Evolutionary conservation across 768 basidiomycete genomes (phyloP), one percentile per base, ranked within the genome.

Genomic region (Dioszegia hungarica): DNA sequence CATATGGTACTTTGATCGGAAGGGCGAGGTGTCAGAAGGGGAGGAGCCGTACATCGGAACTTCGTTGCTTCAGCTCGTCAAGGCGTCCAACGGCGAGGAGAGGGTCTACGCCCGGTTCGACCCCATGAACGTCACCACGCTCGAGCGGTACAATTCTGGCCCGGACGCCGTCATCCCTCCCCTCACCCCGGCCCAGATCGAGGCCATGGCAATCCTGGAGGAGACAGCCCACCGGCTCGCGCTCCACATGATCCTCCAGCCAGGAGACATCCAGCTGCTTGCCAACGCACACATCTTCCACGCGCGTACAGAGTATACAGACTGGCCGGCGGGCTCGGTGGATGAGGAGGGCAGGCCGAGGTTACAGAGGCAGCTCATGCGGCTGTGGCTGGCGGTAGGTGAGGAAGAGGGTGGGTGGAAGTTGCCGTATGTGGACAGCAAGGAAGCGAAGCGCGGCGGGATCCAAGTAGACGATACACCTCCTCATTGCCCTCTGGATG

Each of bases 1-100:
- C 2, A 66, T 64, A 22, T 76, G 73, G 74, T 74, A 74, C 61
- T 74, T 67, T 63, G 74, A 76, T 48, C 55, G 75, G 5, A 76
- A 76, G 48, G 75, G 75, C 9, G 75, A 76, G 51, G 62, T 64
- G 27, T 66, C 67, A 5, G 62, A 71, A 31, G 75, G 75, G 9
- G 61, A 75, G 50, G 59, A 62, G 4, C 60, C 54, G 14, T 75
- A 67, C 47, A 63, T 65, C 15, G 45, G 58, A 24, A 64, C 63
- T 29, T 52, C 67, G 1, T 57, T 68, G 8, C 55, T 58, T 34
- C 50, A 40, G 22, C 33, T 64, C 10, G 45, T 54, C 17, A 41
- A 9, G 28, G 34, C 49, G 12, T 14, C 22, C 2, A 27, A 34
- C 31, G 31, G 31, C 31, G 31, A 31, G 27, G 28, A 55, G n/a